Base-by-base conservation (phyloP, 78 protist genomes). In the Cavenderia fasciculata region DNA sequence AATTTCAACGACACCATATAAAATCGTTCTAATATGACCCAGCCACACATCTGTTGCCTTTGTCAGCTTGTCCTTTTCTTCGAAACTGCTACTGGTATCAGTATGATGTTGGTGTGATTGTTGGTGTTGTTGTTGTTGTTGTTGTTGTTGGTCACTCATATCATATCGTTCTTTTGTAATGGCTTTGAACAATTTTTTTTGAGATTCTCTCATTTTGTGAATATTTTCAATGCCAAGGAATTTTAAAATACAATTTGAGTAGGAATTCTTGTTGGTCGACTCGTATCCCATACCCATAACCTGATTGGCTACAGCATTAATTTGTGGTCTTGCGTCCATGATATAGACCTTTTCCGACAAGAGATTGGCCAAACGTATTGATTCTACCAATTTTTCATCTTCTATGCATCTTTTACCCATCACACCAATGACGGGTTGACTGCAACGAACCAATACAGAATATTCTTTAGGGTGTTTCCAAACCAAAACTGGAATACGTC, bases 201-300 rank as follows among this genome's bases (percentile, higher is more conserved):
- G 91, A 7, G 34, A 14, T n/a, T 86, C 84, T 34, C 97, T 57
- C 94, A 96, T 94, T 54, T 91, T 94, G 82, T 95, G 97, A 40
- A 96, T 96, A 57, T 96, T 96, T 36, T 90, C 96, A 38, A 96
- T 96, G 65, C 66, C 73, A 38, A 91, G 79, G 75, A 92, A 96
- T 47, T 74, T 74, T 10, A 93, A 25, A 11, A 54, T 46, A 59
- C 93, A 79, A 52, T 94, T 95, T 41, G 25, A 41, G 70, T 96
- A 96, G 29, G 38, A 23, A 5, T 52, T 61, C 10, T 57, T 44
- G 4, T 31, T 44, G 14, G 75, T 54, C n/a, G 25, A 59, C 19
- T 65, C 95, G 27, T 85, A 74, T 27, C 88, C 87, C 71, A 85
- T 49, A 31, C 98, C 97, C 88, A 71, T 93, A 23, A 79, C 86